Conservation (phyloP, 768 basidiomycete species). For the Roridomyces roridus region DNA sequence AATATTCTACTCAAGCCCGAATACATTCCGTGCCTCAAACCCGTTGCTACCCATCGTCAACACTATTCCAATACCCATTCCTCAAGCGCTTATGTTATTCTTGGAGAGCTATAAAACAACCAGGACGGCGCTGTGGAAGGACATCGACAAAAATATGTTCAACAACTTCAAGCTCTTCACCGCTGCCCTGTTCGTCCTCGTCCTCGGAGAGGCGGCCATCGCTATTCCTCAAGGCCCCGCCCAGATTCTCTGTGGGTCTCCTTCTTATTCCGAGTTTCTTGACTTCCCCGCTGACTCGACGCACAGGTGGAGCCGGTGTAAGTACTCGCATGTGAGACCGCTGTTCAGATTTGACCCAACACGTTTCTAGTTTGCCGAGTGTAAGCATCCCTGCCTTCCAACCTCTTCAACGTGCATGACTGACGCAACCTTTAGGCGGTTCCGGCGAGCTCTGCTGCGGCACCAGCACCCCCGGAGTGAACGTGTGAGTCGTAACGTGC, state of each 20-base stretch:
- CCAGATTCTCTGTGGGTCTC: background rate
- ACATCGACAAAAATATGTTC: background rate
- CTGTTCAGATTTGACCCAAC: too few species aligned
- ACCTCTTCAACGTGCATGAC: background rate
- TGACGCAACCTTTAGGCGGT: background rate
- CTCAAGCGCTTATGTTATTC: too few species aligned
- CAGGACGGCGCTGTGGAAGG: background rate
- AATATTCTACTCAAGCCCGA: too few species aligned
- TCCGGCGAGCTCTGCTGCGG: constrained; percentile 2
- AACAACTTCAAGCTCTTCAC: background rate
- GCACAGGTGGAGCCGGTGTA: too few species aligned
- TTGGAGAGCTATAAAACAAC: background rate
- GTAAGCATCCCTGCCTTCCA: background rate
- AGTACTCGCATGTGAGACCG: too few species aligned
- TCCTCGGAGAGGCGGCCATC: background rate
- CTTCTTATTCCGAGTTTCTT: too few species aligned
- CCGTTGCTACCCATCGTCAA: too few species aligned
- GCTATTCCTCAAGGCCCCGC: background rate
- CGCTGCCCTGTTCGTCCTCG: background rate
- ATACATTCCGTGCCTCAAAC: too few species aligned
- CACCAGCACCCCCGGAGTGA: background rate
- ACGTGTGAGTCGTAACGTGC: background rate
- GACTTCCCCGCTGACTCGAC: too few species aligned
- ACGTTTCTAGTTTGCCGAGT: too few species aligned
- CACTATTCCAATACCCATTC: too few species aligned